These are phyloP conservation scores for Syncephalis fuscata DNA, from an alignment of 371 early-diverging fungal species.

Conservation along the genomic window DNA sequence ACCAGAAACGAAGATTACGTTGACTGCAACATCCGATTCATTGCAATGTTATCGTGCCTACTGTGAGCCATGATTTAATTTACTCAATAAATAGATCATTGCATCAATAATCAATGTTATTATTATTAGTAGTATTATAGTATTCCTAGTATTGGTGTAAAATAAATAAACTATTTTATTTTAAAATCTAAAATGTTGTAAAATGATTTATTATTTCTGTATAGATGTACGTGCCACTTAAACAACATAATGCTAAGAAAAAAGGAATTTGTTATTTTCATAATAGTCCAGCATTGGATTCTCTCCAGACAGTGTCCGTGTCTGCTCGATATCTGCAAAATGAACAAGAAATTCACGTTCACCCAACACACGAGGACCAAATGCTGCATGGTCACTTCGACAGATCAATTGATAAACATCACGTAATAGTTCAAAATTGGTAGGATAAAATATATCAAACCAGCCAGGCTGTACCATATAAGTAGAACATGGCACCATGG, in stretches of 20 bases:
- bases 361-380: conserved; percentile 37
- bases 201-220: too few species aligned
- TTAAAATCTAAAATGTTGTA: too few species aligned
- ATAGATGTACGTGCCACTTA: too few species aligned
- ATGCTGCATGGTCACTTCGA: conserved; percentile 22
- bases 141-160: too few species aligned
- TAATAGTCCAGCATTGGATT: conserved; percentile 90
- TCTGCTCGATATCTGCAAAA: conserved; percentile 59
- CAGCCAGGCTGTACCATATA: conserved; percentile 94
- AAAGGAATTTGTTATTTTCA: conserved; percentile 74
- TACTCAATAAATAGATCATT: too few species aligned
- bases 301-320: conserved; percentile 70
- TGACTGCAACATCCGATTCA: neutral
- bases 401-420: conserved; percentile 57
- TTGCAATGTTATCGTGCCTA: too few species aligned
- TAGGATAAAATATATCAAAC: conserved; percentile 97
- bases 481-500: conserved; percentile 87
- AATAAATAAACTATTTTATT: too few species aligned
- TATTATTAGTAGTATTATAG: too few species aligned
- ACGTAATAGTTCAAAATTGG: conserved; percentile 73
- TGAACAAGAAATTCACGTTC: conserved; percentile 64
- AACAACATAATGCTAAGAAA: conserved; percentile 8
- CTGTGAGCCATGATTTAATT: too few species aligned
- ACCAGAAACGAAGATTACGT: neutral
- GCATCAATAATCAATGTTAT: too few species aligned